Evolutionary conservation across 2,329 filamentous ascomycete genomes (phyloP).

Genomic region (Ceratocystis eucalypticola): DNA sequence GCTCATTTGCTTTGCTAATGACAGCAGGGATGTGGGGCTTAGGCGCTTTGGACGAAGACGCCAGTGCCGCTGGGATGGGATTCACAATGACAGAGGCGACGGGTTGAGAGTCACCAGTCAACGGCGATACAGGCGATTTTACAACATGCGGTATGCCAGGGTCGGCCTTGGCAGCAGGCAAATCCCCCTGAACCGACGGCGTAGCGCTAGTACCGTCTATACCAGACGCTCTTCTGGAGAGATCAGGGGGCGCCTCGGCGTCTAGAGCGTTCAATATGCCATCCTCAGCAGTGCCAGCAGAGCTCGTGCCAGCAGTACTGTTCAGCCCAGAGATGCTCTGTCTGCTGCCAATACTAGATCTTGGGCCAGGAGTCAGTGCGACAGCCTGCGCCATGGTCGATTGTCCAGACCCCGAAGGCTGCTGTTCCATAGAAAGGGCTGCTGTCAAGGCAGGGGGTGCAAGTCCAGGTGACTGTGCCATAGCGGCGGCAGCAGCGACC

Average conservation of each 20-base stretch:
- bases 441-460: conserved; percentile 24
- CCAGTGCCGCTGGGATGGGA: conserved; percentile 20
- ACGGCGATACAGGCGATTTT: conserved; percentile 26
- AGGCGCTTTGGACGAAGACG: conserved; percentile 29
- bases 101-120: conserved; percentile 19
- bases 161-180: background rate
- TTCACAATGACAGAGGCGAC: conserved; percentile 10
- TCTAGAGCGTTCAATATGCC: background rate
- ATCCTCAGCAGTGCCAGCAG: background rate
- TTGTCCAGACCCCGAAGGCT: conserved; percentile 21
- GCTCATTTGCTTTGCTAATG: conserved; percentile 41
- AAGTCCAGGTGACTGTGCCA: conserved; percentile 24
- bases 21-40: conserved; percentile 36
- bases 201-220: background rate
- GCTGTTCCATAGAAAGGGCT: conserved; percentile 28
- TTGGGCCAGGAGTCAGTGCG: conserved; percentile 9
- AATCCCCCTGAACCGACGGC: background rate
- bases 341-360: conserved; percentile 16
- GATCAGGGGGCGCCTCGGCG: background rate
- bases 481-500: conserved; percentile 23
- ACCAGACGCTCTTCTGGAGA: conserved; percentile 5
- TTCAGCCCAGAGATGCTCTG: conserved; percentile 10
- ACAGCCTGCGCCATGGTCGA: conserved; percentile 14
- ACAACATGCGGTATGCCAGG: conserved; percentile 23
- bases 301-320: background rate